Evolutionary conservation across 768 basidiomycete species (phyloP).

Genomic region (Lactifluus pinguis): DNA sequence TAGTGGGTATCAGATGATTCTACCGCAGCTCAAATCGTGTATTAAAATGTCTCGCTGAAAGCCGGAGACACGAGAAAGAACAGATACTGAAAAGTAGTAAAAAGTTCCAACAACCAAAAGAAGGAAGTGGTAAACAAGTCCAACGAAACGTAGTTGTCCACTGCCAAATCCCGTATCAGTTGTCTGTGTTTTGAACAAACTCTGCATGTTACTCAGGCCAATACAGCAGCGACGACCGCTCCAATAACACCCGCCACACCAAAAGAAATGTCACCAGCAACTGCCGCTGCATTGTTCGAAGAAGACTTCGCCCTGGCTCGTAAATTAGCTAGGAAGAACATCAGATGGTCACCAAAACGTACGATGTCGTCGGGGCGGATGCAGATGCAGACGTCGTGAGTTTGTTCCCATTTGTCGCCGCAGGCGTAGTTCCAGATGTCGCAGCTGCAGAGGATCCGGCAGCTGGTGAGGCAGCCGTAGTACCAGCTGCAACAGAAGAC

Average conservation of each 20-base stretch:
- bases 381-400: no score
- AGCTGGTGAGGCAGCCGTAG: slow-evolving; percentile 4
- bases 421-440: no score
- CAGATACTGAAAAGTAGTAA: not conserved
- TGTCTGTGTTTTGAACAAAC: not conserved
- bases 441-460: not conserved
- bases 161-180: no score
- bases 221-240: slow-evolving; percentile 31
- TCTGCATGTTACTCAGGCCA: slow-evolving; percentile 25
- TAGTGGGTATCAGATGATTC: slow-evolving; percentile 10
- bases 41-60: slow-evolving; percentile 9
- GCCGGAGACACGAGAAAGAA: not conserved
- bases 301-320: not conserved
- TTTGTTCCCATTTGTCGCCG: no score
- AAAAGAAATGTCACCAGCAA: slow-evolving; percentile 27
- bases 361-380: not conserved
- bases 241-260: no score
- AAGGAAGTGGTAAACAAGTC: no score
- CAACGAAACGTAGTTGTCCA: no score
- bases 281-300: slow-evolving; percentile 27
- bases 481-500: not conserved
- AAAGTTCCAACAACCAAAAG: not conserved
- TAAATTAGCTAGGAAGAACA: not conserved
- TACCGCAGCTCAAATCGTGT: not conserved
- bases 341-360: not conserved